These are phyloP conservation scores for Pythium aquatile DNA, from an alignment of 352 stramenopile species.

Conservation along the genomic window DNA sequence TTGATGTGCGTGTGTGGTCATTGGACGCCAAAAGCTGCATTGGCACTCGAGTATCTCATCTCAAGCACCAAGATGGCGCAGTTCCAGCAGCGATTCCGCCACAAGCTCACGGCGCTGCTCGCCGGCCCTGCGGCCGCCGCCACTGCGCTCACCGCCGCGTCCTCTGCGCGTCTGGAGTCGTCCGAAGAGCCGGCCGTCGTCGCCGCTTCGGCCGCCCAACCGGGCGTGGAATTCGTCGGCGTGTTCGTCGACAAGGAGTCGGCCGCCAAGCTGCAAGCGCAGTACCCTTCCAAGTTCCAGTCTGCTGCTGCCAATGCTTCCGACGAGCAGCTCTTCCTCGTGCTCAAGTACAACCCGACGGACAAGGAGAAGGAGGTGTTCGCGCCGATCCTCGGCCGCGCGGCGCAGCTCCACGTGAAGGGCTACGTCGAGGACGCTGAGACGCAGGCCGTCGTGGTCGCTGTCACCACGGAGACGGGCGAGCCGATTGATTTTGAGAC, in stretches of 20 bases:
- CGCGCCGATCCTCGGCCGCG: constrained; percentile 57
- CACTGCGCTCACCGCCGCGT: constrained; percentile 7
- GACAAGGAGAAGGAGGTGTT: constrained; percentile 72
- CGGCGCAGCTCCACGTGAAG: constrained; percentile 59
- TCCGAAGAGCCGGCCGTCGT: neutral
- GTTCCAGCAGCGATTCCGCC: constrained; percentile 21
- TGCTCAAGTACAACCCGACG: constrained; percentile 79
- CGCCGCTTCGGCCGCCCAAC: neutral
- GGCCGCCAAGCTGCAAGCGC: constrained; percentile 40
- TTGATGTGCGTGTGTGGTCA: constrained; percentile 1
- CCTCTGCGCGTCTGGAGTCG: constrained; percentile 12
- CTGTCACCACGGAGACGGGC: constrained; percentile 58
- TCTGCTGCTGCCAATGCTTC: constrained; percentile 9
- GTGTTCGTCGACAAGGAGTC: constrained; percentile 71
- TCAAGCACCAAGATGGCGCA: constrained; percentile 8
- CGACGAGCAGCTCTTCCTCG: constrained; percentile 56
- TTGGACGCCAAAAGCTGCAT: constrained; percentile 8
- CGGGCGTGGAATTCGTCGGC: constrained; percentile 62
- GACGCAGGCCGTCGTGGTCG: constrained; percentile 68
- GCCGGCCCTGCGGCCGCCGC: constrained; percentile 20
- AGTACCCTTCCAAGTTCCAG: constrained; percentile 60
- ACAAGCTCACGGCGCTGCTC: constrained; percentile 20
- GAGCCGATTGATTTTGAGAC: constrained; percentile 56
- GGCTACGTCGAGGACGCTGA: constrained; percentile 64
- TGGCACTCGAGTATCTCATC: neutral